Percentiles rank a stretch among this genome's conserved stretches.
These are phyloP conservation scores for Oryza nivara DNA, from an alignment of 176 grass and related monocot species.

Conservation along the genomic window DNA sequence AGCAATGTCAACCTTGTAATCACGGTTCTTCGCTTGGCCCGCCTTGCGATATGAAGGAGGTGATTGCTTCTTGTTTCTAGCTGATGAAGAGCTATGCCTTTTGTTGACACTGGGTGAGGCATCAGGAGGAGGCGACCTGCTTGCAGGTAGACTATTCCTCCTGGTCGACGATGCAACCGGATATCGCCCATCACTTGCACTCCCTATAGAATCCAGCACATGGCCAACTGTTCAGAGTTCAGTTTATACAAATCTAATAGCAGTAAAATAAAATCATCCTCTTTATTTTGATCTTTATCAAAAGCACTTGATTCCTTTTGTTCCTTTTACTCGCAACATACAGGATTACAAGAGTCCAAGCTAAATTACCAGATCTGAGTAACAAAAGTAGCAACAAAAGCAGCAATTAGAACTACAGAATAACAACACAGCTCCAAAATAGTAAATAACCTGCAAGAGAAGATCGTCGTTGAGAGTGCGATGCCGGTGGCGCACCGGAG, in stretches of 20 bases:
- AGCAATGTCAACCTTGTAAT: constrained; percentile 65
- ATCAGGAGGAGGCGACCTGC: constrained; percentile 66
- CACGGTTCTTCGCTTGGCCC: constrained; percentile 52
- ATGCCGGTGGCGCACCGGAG: constrained; percentile 27
- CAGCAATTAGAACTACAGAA: constrained; percentile 34
- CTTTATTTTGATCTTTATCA: neutral
- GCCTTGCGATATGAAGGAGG: constrained; percentile 49
- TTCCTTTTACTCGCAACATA: constrained; percentile 10
- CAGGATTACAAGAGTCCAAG: constrained; percentile 24
- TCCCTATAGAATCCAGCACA: constrained; percentile 49
- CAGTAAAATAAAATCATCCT: constrained; percentile 21
- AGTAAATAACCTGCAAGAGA: constrained; percentile 60
- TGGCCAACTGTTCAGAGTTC: constrained; percentile 4
- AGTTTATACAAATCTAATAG: constrained; percentile 7
- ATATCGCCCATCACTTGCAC: constrained; percentile 55
- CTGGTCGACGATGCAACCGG: constrained; percentile 48
- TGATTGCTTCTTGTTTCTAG: constrained; percentile 78
- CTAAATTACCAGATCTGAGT: constrained; percentile 44
- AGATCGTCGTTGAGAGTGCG: constrained; percentile 54
- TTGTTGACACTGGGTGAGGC: constrained; percentile 60
- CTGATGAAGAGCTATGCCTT: constrained; percentile 53
- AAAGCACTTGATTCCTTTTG: constrained; percentile 14
- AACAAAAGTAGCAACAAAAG: constrained; percentile 15
- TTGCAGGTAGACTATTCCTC: constrained; percentile 52
- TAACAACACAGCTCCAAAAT: constrained; percentile 26